Conservation (phyloP, 2,329 filamentous ascomycete species). For the Epichloe brachyelytri region DNA sequence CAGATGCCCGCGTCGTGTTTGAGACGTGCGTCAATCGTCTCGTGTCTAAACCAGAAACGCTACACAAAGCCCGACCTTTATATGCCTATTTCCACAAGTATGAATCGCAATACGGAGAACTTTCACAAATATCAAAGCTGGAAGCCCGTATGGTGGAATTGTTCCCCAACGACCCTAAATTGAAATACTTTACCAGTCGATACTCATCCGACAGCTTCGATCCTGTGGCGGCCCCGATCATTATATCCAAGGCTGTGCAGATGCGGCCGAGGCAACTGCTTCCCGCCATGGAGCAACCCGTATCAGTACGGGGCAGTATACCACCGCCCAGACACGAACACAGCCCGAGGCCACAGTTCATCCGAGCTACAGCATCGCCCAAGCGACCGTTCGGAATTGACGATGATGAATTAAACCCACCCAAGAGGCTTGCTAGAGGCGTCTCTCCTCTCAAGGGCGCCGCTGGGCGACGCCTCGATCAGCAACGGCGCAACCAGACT, state of each 20-base stretch:
- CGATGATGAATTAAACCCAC: slow-evolving; percentile 61
- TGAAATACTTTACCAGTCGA: slow-evolving; percentile 63
- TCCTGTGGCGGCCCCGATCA: slow-evolving; percentile 65
- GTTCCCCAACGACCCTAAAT: slow-evolving; percentile 75
- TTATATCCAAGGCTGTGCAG: slow-evolving; percentile 71
- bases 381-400: slow-evolving; percentile 52
- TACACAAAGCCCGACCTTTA: slow-evolving; percentile 66
- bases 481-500: slow-evolving; percentile 52
- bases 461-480: slow-evolving; percentile 71
- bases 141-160: slow-evolving; percentile 87
- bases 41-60: slow-evolving; percentile 59
- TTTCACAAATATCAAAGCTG: slow-evolving; percentile 78
- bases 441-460: slow-evolving; percentile 88
- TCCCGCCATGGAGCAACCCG: slow-evolving; percentile 39
- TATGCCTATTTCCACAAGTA: slow-evolving; percentile 92
- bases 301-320: slow-evolving; percentile 33
- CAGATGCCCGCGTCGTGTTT: slow-evolving; percentile 89
- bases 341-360: slow-evolving; percentile 35
- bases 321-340: slow-evolving; percentile 21
- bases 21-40: slow-evolving; percentile 84
- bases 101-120: slow-evolving; percentile 86
- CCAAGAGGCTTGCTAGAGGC: slow-evolving; percentile 78
- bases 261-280: slow-evolving; percentile 51
- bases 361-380: slow-evolving; percentile 38
- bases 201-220: slow-evolving; percentile 64